These are phyloP conservation scores for Amanita fuliginea DNA, from an alignment of 768 basidiomycete genomes.

Conservation along the genomic window DNA sequence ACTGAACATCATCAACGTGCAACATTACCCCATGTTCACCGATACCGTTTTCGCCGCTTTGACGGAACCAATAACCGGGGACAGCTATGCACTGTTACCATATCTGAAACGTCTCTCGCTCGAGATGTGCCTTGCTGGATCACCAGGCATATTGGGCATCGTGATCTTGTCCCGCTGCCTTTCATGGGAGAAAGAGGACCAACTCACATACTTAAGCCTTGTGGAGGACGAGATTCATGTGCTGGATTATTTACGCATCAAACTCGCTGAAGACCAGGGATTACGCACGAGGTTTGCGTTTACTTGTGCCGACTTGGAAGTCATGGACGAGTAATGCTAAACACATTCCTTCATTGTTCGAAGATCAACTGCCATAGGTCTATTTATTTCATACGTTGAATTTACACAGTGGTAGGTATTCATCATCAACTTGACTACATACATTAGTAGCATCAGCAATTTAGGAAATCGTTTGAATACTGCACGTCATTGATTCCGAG, in stretches of 20 bases:
- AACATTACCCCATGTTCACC: neutral
- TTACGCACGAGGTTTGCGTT: neutral
- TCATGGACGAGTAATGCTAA: too few species aligned
- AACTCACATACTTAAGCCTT: neutral
- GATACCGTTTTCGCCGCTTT: neutral
- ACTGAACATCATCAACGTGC: neutral
- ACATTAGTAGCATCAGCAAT: too few species aligned
- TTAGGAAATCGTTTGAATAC: too few species aligned
- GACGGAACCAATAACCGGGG: neutral
- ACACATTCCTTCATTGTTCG: too few species aligned
- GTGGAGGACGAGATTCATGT: neutral
- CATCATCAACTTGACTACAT: too few species aligned
- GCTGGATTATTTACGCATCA: neutral
- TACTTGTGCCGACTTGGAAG: too few species aligned
- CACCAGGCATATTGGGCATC: neutral
- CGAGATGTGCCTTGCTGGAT: neutral
- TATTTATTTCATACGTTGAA: too few species aligned
- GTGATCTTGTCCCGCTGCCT: neutral
- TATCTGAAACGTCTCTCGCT: neutral
- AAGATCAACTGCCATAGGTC: too few species aligned
- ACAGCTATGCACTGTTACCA: neutral
- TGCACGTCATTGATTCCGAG: too few species aligned
- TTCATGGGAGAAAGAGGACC: slow-evolving; percentile 1
- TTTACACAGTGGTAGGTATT: too few species aligned
- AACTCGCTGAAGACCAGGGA: neutral